These are phyloP conservation scores for Calonectria pseudoturangicola DNA, from an alignment of 2,329 filamentous ascomycete genomes.

Conservation along the genomic window DNA sequence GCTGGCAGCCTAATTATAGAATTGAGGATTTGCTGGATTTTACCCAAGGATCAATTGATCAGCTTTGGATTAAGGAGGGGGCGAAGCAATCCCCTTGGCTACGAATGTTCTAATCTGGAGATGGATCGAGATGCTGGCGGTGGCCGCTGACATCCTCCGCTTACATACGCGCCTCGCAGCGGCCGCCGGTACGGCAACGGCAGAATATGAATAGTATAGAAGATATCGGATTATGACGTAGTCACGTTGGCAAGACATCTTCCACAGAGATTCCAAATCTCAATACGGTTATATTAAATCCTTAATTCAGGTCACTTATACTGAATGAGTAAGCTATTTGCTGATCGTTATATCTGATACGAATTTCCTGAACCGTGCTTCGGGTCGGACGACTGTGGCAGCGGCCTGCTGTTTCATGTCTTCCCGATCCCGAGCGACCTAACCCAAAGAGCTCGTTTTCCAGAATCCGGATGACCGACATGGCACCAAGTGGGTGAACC, in stretches of 20 bases:
- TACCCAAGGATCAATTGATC: not conserved
- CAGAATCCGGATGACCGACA: slow-evolving; percentile 19
- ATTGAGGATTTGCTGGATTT: not conserved
- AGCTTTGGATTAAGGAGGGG: not conserved
- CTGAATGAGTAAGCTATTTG: slow-evolving; percentile 13
- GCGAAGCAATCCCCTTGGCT: not conserved
- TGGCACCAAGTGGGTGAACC: not conserved
- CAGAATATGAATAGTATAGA: not conserved
- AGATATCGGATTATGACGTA: slow-evolving; percentile 7
- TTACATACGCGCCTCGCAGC: too few relatives aligned
- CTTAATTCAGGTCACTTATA: slow-evolving; percentile 3
- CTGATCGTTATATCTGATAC: slow-evolving; percentile 26
- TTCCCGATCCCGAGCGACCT: slow-evolving; percentile 5
- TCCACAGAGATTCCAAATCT: slow-evolving; percentile 8
- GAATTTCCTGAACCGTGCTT: slow-evolving; percentile 12
- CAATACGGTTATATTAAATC: slow-evolving; percentile 12
- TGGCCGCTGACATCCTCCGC: not conserved
- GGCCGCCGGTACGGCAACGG: not conserved
- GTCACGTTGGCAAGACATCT: not conserved
- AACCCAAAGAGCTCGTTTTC: slow-evolving; percentile 8
- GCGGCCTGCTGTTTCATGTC: not conserved
- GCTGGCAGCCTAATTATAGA: not conserved
- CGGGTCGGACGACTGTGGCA: slow-evolving; percentile 8
- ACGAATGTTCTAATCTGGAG: slow-evolving; percentile 3
- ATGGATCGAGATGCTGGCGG: slow-evolving; percentile 17